Base-by-base conservation (phyloP, 257 asterid genomes). In the Thymus mandschuricus region DNA sequence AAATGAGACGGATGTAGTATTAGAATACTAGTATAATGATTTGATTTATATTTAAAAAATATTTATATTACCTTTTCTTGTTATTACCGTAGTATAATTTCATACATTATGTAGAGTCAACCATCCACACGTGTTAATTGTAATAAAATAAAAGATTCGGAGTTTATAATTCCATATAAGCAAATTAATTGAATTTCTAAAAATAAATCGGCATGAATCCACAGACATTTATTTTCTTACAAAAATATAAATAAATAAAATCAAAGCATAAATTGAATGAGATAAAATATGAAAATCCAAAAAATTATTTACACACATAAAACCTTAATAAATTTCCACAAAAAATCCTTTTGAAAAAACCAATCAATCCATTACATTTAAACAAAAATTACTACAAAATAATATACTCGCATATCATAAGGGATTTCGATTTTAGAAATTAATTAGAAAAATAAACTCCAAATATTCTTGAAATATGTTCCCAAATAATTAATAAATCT, bases 401-500 rank as follows among this genome's bases (percentile, higher is more conserved):
- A 68, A 54, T 69, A 57, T 45, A 64, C 66, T 52, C 29, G 56
- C 78, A 55, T 48, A 78, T 73, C 75, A 28, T 44, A 0, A 3
- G 68, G 56, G 68, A 55, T 68, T 68, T 45, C 3, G 66, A 49
- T 66, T 28, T 21, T 71, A 60, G 49, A 71, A 71, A 11, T 57
- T 64, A 38, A 66, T 58, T 49, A 1, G 6, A 46, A 34, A 61
- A 55, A 15, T 8, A 21, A 35, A 30, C 9, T 49, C 40, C 6
- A 31, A 21, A 8, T 46, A 35, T 45, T 21, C 62, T 56, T 58
- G 60, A 41, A 10, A 59, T 73, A 57, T 28, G 74, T 71, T 33
- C 55, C 69, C 67, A 21, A 77, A 41, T 65, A 71, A 50, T 21
- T 21, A 21, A 48, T 59, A 55, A 66, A 71, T 65, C 74, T 66